These are phyloP conservation scores for Urtica urens DNA, from an alignment of 306 rosid species.

Conservation along the genomic window DNA sequence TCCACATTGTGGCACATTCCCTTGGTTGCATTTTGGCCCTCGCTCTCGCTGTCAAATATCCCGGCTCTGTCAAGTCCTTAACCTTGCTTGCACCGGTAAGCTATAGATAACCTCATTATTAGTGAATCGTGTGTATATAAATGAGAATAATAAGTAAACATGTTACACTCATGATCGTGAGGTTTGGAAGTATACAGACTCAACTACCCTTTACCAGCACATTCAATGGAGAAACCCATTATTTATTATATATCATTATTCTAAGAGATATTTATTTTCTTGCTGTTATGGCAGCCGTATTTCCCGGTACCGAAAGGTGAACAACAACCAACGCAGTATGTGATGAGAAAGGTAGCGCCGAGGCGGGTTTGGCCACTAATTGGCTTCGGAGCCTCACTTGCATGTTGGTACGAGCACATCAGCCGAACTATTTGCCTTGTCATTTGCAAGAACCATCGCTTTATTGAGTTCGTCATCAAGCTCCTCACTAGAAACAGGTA, in stretches of 20 bases:
- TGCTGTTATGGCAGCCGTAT: slow-evolving; percentile 33
- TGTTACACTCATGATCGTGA: neutral
- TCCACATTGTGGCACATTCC: slow-evolving; percentile 95
- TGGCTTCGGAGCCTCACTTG: slow-evolving; percentile 61
- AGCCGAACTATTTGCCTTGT: slow-evolving; percentile 65
- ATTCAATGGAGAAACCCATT: neutral
- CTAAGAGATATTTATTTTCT: neutral
- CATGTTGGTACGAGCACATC: slow-evolving; percentile 93
- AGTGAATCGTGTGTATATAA: too few relatives aligned
- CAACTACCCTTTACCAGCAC: neutral
- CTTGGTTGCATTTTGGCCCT: slow-evolving; percentile 85
- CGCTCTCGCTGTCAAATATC: slow-evolving; percentile 71
- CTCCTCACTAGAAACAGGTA: slow-evolving; percentile 80
- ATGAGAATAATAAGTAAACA: neutral
- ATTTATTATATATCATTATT: neutral
- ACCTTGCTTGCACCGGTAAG: slow-evolving; percentile 87
- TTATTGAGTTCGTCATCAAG: slow-evolving; percentile 69
- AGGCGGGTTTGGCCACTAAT: slow-evolving; percentile 87
- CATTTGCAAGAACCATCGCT: slow-evolving; percentile 83
- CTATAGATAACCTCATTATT: too few relatives aligned
- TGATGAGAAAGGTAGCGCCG: slow-evolving; percentile 80
- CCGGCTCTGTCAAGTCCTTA: slow-evolving; percentile 60
- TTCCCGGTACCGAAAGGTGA: slow-evolving; percentile 61
- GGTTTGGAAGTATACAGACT: neutral
- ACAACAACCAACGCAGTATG: slow-evolving; percentile 57